Evolutionary conservation across 176 grass and related monocot genomes (phyloP), one percentile per base, ranked within the genome.

Genomic region (Carex myosuroides): DNA sequence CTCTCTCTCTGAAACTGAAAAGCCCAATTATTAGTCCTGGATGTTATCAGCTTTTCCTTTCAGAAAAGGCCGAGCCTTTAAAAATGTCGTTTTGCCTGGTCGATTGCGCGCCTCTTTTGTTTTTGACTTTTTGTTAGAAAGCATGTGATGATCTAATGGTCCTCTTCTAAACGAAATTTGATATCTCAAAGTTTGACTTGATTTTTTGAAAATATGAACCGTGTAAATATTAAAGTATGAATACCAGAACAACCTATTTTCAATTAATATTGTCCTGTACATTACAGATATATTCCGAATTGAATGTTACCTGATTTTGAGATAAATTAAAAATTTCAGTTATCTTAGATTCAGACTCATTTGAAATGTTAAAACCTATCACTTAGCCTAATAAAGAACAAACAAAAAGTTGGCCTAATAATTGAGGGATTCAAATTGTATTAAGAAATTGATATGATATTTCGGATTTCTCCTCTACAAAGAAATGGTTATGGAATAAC

Each of bases 21-120:
- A 50, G 46, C 46, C 46, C 46, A 50, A 50, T 50, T 50, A 50
- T 50, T 50, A 50, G 0, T 11, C 2, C 46, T 50, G 46, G 26
- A 65, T 65, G 26, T 2, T 29, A 65, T 65, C 26, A 14, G 63
- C 26, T 65, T 65, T 65, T 61, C 29, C 9, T 11, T 30, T 1
- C 26, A 65, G 26, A 16, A 32, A 65, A 65, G 20, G 63, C 62
- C 14, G 22, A 65, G 62, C 61, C 10, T 18, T 13, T 57, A 17
- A 57, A 17, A 14, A 4, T 73, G 70, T 72, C 69, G 69, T 72
- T 44, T 72, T 72, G 69, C 69, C 69, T 48, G 63, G 57, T 60
- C 57, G 57, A 18, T n/a, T n/a, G 57, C 5, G 17, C 57, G 18
- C 57, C 3, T 20, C 17, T 59, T 39, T 39, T 39, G 4, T 39